Evolutionary conservation across 208 protist genomes (phyloP), one percentile per base, ranked within the genome.

Genomic region (Wallacemonas collosoma): DNA sequence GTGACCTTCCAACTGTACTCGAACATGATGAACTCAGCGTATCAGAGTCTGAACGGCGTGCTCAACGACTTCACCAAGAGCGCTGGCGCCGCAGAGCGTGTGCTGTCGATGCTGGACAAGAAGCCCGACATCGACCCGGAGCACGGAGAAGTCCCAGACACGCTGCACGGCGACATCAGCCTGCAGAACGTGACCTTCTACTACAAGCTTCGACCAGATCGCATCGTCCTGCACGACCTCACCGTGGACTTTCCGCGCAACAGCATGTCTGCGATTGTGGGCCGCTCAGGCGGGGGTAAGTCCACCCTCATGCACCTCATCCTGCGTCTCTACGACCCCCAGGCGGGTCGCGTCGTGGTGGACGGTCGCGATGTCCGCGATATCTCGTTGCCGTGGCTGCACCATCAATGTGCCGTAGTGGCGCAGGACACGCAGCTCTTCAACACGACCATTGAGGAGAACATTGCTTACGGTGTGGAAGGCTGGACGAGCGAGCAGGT

Each of bases 391-490:
- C 48, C 62, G 12, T 84, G 76, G 56, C 80, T 80, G 77, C 83
- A 83, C 65, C 75, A 82, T 26, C 79, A 86, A 12, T 83, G 99
- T 12, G 80, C 92, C n/a, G 98, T 99, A 51, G 99, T 99, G 66
- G 98, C 98, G 39, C 99, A 99, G 82, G 96, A 99, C 80, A 96
- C 97, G 14, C 78, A 98, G n/a, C 77, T 99, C 44, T 99, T 99
- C 79, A 80, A 81, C 35, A 97, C 94, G 66, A 95, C 95, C 40
- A 77, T 99, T 9, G 73, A 97, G 50, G 70, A 76, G 14, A 96
- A 95, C 72, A 77, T 96, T 48, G 74, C 63, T 44, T 82, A 94
- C 77, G 85, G 78, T 1, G 62, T 86, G 15, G 58, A 74, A 9
- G n/a, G 44, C 35, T 66, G 44, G 74, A 72, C 66, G 7, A 78